Evolutionary conservation across 2,329 filamentous ascomycete species (phyloP).

Genomic region (Diaporthe australafricana): DNA sequence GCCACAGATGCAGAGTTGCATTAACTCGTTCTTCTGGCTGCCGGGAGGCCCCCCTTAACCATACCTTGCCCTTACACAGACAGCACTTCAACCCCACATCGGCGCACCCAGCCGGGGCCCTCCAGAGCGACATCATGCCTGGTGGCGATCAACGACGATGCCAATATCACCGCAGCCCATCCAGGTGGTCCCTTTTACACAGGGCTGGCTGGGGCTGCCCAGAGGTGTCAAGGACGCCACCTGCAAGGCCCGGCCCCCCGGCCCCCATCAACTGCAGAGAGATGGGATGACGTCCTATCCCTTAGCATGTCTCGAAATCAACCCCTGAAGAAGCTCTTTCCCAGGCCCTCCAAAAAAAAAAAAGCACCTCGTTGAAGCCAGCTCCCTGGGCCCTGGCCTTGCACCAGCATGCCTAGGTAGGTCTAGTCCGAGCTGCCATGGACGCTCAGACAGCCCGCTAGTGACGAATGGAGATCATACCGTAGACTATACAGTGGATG

Average conservation of each 20-base stretch:
- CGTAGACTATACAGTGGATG: background rate
- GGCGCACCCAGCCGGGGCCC: conserved; percentile 6
- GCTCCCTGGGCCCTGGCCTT: background rate
- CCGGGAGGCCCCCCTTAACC: conserved; percentile 15
- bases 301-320: conserved; percentile 5
- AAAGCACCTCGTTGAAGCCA: background rate
- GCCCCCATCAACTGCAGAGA: background rate
- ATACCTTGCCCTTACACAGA: conserved; percentile 11
- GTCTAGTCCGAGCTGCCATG: background rate
- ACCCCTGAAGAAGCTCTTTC: background rate
- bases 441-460: conserved; percentile 2
- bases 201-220: background rate
- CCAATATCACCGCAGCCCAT: background rate
- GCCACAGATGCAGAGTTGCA: conserved; percentile 24
- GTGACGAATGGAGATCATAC: background rate
- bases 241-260: conserved; percentile 6
- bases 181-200: background rate
- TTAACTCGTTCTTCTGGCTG: conserved; percentile 5
- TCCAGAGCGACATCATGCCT: conserved; percentile 10
- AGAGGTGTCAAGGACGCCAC: conserved; percentile 11
- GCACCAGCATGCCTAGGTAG: background rate
- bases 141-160: conserved; percentile 15
- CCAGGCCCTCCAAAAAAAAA: background rate
- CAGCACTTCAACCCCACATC: conserved; percentile 4
- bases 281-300: conserved; percentile 24